Evolutionary conservation across 169 alveolate genomes (phyloP).

Genomic region (Plasmodium falciparum): DNA sequence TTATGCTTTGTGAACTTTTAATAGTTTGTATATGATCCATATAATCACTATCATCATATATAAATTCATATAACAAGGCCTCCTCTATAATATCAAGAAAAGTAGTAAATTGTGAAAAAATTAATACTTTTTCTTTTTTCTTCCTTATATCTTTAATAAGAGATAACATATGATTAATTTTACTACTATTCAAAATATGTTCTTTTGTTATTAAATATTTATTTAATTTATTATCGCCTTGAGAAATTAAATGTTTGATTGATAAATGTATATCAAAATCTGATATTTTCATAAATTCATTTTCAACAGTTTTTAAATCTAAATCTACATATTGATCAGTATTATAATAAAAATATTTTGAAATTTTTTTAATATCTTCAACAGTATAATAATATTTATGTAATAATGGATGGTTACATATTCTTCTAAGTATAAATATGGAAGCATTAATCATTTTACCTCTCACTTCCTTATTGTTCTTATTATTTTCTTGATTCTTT

Average conservation of each 20-base stretch:
- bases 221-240: conserved; percentile 75
- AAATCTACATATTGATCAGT: conserved; percentile 84
- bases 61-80: conserved; percentile 78
- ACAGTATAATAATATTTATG: conserved; percentile 85
- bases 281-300: conserved; percentile 79
- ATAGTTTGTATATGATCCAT: conserved; percentile 28
- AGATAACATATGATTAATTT: conserved; percentile 80
- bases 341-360: conserved; percentile 79
- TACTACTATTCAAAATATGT: conserved; percentile 80
- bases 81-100: conserved; percentile 93
- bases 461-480: conserved; percentile 72
- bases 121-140: conserved; percentile 89
- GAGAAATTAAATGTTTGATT: conserved; percentile 70
- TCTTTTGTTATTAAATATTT: conserved; percentile 77
- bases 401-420: conserved; percentile 93
- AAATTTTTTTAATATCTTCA: conserved; percentile 81
- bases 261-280: conserved; percentile 88
- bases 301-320: conserved; percentile 83
- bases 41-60: conserved; percentile 75
- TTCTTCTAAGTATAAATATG: conserved; percentile 89
- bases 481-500: conserved; percentile 4
- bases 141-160: conserved; percentile 78
- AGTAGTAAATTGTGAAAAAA: conserved; percentile 95
- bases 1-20: conserved; percentile 21
- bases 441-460: conserved; percentile 86